Evolutionary conservation across 73 alveolate genomes (phyloP), one percentile per base, ranked within the genome.

Genomic region (Paramecium biaurelia): DNA sequence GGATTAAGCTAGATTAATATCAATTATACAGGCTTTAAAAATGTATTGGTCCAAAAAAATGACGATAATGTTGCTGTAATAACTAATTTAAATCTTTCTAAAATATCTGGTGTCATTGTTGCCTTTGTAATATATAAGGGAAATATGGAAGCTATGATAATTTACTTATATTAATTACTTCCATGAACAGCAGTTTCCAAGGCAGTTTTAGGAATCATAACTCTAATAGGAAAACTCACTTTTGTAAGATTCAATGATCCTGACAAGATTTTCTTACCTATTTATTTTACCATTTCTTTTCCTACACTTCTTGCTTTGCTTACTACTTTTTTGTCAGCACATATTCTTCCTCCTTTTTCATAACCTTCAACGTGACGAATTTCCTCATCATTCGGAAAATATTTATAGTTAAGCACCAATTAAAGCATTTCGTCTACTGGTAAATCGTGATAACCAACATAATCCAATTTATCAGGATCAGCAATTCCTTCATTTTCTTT

Each of bases 91-190:
- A 96, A 74, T 87, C 99, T 76, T 82, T 96, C 97, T 2, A 96
- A 70, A 34, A 97, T 96, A 86, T 96, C 96, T 2, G 92, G 86
- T 0, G 93, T 49, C 89, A 96, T 28, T 0, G 97, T 96, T 47
- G 99, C 99, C 32, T 95, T 95, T 79, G 92, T 95, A 70, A 96
- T 67, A 68, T 86, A 93, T 68, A 86, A 76, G 23, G 99, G 98
- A 82, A 92, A 70, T 58, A 88, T 49, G 42, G 92, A 67, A 5
- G 95, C 87, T 92, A 49, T 15, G 57, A 5, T 59, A 79, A 84
- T 84, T 41, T 37, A 79, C 57, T 84, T 21, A 37, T 15, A 34
- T 35, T 58, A 15, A 18, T 38, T 86, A 70, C 92, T 89, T 38
- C 68, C 89, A 70, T 89, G 94, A 67, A 89, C 94, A 26, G 94